phyloP scores from a whole-genome alignment of 768 basidiomycete species.

The Serendipita sp. region DNA sequence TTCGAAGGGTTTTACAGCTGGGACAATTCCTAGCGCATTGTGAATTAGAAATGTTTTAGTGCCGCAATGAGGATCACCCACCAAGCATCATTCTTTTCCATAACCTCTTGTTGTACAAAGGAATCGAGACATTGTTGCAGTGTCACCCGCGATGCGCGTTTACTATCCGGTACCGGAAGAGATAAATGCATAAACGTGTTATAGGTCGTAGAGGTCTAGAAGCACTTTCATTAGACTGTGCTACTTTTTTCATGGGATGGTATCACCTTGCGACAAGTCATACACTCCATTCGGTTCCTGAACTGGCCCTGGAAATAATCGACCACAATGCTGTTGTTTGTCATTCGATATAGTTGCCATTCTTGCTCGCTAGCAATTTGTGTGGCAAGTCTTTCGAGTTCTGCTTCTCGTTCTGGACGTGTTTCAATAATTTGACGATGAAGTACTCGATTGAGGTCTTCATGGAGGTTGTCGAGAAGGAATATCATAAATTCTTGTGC shows the following conservation, averaged over 20 bases:
- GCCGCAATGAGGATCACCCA: slow-evolving; percentile 22
- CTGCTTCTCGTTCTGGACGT: slow-evolving; percentile 64
- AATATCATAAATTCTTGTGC: slow-evolving; percentile 95
- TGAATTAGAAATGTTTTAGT: slow-evolving; percentile 3
- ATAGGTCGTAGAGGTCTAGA: slow-evolving; percentile 90
- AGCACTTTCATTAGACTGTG: not conserved
- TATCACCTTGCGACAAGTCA: slow-evolving; percentile 75
- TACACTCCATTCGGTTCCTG: slow-evolving; percentile 71
- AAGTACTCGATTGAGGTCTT: slow-evolving; percentile 73
- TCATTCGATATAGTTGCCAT: slow-evolving; percentile 78
- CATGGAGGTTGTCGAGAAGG: slow-evolving; percentile 82
- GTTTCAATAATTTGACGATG: slow-evolving; percentile 47
- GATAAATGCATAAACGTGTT: slow-evolving; percentile 94
- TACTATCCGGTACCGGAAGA: slow-evolving; percentile 64
- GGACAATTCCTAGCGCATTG: slow-evolving; percentile 70
- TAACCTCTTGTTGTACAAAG: slow-evolving; percentile 77
- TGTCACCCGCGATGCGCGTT: slow-evolving; percentile 41
- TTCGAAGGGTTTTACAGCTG: slow-evolving; percentile 75
- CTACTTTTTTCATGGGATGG: not conserved
- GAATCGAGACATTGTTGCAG: slow-evolving; percentile 73
- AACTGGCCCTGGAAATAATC: slow-evolving; percentile 98
- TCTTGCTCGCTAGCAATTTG: slow-evolving; percentile 86
- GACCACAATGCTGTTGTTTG: slow-evolving; percentile 88
- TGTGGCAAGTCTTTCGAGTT: slow-evolving; percentile 70
- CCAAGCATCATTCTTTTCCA: slow-evolving; percentile 93